Percentiles rank a stretch among this genome's conserved stretches.
These are phyloP conservation scores for Verticillium nubilum DNA, from an alignment of 2,329 filamentous ascomycete species.

Conservation along the genomic window DNA sequence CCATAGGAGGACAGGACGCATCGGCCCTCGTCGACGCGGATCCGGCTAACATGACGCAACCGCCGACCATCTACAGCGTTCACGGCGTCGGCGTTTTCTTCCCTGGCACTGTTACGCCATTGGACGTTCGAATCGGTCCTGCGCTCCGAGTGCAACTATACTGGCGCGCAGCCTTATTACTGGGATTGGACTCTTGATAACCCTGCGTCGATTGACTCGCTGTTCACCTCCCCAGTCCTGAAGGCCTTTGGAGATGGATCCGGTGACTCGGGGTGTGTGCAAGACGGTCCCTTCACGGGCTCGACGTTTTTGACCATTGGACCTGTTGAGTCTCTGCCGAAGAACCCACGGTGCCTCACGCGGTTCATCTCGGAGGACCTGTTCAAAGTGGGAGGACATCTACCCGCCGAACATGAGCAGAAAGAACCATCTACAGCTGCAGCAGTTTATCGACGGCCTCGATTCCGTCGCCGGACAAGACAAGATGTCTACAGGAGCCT, in stretches of 20 bases:
- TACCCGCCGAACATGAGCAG: not conserved
- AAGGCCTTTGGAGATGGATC: not conserved
- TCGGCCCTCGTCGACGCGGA: not conserved
- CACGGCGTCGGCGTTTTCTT: constrained; percentile 13
- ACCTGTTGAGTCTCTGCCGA: not conserved
- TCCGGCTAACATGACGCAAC: not conserved
- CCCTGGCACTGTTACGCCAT: constrained; percentile 16
- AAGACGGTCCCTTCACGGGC: not conserved
- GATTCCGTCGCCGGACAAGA: not conserved
- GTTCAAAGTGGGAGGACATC: not conserved
- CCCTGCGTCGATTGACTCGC: not conserved
- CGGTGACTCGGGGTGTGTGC: not conserved
- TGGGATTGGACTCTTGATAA: constrained; percentile 11
- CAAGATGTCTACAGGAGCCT: not conserved
- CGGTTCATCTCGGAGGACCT: not conserved
- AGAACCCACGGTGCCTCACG: not conserved
- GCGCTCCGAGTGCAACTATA: constrained; percentile 17
- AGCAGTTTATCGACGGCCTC: not conserved
- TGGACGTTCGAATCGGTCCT: constrained; percentile 15
- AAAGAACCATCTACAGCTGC: not conserved
- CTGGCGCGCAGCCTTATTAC: constrained; percentile 13
- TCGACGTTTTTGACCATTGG: not conserved
- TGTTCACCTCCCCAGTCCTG: not conserved
- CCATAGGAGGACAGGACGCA: not conserved
- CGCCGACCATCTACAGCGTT: not conserved